Base-by-base conservation (phyloP, 192 early-diverging fungal genomes). In the Podila epicladia region DNA sequence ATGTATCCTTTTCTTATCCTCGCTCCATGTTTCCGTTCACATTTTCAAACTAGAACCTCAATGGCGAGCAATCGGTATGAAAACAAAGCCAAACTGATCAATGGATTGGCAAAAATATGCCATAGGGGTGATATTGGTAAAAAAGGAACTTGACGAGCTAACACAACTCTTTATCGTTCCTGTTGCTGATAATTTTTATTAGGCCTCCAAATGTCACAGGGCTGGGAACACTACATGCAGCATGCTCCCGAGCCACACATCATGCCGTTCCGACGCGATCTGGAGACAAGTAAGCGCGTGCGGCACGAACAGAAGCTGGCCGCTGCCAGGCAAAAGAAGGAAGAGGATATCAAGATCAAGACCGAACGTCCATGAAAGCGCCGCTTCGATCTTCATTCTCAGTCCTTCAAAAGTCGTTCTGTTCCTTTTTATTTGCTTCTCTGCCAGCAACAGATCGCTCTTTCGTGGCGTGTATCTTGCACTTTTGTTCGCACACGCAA, bases 221-320 rank as follows among this genome's bases (percentile, higher is more conserved):
- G 62, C 26, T 80, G 77, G 77, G 77, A 31, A 5, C 51, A 80
- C 33, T 80, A 55, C 31, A 64, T 68, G 31, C 32, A 62, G 19
- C 77, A 80, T 50, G 77, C 50, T 24, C 77, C 77, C 9, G 77
- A 80, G 45, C 77, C 77, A 22, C 77, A 80, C n/a, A 59, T 80
- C 6, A 17, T 80, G n/a, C 15, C 72, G 49, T 80, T 80, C 67
- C 65, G 71, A 57, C 37, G 77, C 31, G 45, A 71, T 15, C 31
- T 62, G 22, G 71, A 24, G 22, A 22, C 38, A 0, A 62, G 71
- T 2, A 41, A n/a, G 1, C 8, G 29, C 24, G 15, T 80, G 13
- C 20, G 48, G 37, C 28, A 19, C 15, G 57, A 41, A 29, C 35
- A 22, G 38, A 31, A 45, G 24, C 24, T 24, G 15, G 49, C 48